Evolutionary conservation across 495 filamentous ascomycete genomes (phyloP).

Genomic region (Daldinia loculata): DNA sequence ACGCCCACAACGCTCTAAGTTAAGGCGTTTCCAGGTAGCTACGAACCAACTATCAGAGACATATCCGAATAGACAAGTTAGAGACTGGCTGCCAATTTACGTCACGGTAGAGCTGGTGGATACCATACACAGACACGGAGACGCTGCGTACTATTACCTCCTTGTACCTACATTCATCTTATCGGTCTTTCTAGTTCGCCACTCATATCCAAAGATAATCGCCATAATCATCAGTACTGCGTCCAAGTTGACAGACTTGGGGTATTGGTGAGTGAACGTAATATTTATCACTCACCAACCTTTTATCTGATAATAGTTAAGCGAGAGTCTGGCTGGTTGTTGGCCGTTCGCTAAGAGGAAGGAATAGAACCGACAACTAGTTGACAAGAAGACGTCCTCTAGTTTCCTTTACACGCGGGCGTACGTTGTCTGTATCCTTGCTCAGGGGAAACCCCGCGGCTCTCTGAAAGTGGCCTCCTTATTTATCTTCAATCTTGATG

Average conservation of each 20-base stretch:
- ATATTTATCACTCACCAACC: not conserved
- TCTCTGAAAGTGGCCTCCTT: slow-evolving; percentile 1
- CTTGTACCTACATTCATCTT: slow-evolving; percentile 11
- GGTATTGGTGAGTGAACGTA: not conserved
- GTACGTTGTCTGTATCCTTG: not conserved
- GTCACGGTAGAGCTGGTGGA: slow-evolving; percentile 9
- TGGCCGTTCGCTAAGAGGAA: slow-evolving; percentile 6
- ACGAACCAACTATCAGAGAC: slow-evolving; percentile 33
- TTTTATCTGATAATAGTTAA: not conserved
- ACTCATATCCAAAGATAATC: slow-evolving; percentile 10
- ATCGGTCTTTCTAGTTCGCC: slow-evolving; percentile 5
- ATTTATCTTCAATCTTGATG: slow-evolving; percentile 7
- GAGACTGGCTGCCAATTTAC: slow-evolving; percentile 28
- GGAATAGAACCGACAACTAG: not conserved
- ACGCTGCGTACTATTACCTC: slow-evolving; percentile 12
- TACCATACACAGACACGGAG: slow-evolving; percentile 5
- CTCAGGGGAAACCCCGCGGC: not conserved
- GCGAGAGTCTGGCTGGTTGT: not conserved
- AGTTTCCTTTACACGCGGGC: not conserved
- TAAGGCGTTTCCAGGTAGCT: slow-evolving; percentile 14
- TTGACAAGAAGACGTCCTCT: slow-evolving; percentile 3
- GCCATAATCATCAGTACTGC: not conserved
- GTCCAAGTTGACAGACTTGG: not conserved
- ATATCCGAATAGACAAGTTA: slow-evolving; percentile 29
- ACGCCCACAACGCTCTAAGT: not conserved